phyloP scores from a whole-genome alignment of 768 basidiomycete species.

The Terana coerulea region DNA sequence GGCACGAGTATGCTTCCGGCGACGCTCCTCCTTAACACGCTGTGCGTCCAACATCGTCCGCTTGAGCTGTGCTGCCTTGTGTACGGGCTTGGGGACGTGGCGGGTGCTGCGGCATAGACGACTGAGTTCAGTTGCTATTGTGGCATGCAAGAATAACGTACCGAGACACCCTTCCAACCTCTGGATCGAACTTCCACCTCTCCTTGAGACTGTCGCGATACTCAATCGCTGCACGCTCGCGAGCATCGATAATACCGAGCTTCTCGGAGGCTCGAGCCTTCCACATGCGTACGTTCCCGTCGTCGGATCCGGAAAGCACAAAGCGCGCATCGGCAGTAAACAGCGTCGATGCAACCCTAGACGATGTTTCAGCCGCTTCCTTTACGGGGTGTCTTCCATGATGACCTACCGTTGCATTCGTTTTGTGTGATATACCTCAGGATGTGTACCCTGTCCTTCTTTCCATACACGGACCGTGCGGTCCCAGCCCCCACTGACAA shows the following conservation, averaged over 20 bases:
- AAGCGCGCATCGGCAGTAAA: conserved; percentile 92
- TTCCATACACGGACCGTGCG: conserved; percentile 93
- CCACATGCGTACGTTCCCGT: conserved; percentile 94
- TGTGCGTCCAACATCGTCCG: conserved; percentile 88
- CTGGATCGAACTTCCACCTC: conserved; percentile 81
- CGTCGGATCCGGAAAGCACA: conserved; percentile 87
- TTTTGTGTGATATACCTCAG: conserved; percentile 96
- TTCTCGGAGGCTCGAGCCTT: conserved; percentile 92
- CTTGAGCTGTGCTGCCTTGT: conserved; percentile 85
- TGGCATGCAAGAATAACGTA: conserved; percentile 31
- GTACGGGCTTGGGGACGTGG: conserved; percentile 87
- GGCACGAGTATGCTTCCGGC: conserved; percentile 83
- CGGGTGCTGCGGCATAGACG: conserved; percentile 47
- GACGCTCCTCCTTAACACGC: conserved; percentile 89
- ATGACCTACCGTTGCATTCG: conserved; percentile 87
- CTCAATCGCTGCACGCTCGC: conserved; percentile 89
- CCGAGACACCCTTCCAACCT: conserved; percentile 81
- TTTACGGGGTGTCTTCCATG: neutral
- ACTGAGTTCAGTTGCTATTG: neutral
- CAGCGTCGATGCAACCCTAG: conserved; percentile 81
- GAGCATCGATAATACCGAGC: conserved; percentile 83
- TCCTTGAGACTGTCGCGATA: conserved; percentile 87
- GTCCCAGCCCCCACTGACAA: conserved; percentile 97
- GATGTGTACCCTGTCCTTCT: conserved; percentile 71
- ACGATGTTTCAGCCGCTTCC: too few species aligned